Percentiles rank a stretch among this genome's conserved stretches.
Conservation (phyloP, 2,329 filamentous ascomycete species). For the Celoporthe dispersa region DNA sequence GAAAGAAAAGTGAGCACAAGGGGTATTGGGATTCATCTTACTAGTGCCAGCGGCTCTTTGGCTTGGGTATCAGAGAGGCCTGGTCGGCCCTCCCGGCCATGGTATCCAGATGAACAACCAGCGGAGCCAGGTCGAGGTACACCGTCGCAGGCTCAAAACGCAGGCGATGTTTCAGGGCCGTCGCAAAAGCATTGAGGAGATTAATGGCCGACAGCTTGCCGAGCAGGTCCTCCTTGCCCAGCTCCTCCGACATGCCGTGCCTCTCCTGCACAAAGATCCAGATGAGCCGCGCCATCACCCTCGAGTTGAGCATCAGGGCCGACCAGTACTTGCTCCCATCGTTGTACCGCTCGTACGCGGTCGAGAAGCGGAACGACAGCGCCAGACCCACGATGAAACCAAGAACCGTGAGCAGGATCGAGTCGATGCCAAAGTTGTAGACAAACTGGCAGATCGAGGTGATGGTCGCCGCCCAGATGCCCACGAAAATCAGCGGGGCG, state of each 20-base stretch:
- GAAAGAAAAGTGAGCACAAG: neutral
- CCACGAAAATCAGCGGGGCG: constrained; percentile 66
- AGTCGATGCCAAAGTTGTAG: constrained; percentile 55
- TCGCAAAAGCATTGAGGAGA: constrained; percentile 76
- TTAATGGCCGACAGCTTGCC: constrained; percentile 56
- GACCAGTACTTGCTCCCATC: constrained; percentile 67
- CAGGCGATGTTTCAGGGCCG: constrained; percentile 79
- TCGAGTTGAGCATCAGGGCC: constrained; percentile 24
- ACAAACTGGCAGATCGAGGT: constrained; percentile 58
- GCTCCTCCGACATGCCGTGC: constrained; percentile 4
- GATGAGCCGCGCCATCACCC: neutral
- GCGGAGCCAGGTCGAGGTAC: constrained; percentile 73
- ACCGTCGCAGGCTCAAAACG: constrained; percentile 82
- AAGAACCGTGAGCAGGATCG: constrained; percentile 71
- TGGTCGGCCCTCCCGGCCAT: constrained; percentile 65
- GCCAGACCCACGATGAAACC: constrained; percentile 82
- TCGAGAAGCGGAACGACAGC: constrained; percentile 77
- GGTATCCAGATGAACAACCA: constrained; percentile 75
- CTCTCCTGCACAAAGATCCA: constrained; percentile 16
- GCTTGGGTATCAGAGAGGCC: constrained; percentile 40
- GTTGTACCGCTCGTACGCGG: constrained; percentile 74
- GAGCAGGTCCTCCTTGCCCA: constrained; percentile 12
- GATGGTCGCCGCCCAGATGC: constrained; percentile 67
- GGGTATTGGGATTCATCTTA: neutral
- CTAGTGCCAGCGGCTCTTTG: constrained; percentile 40